Evolutionary conservation across 202 grass and related monocot genomes (phyloP).

Genomic region (Eragrostis tef): DNA sequence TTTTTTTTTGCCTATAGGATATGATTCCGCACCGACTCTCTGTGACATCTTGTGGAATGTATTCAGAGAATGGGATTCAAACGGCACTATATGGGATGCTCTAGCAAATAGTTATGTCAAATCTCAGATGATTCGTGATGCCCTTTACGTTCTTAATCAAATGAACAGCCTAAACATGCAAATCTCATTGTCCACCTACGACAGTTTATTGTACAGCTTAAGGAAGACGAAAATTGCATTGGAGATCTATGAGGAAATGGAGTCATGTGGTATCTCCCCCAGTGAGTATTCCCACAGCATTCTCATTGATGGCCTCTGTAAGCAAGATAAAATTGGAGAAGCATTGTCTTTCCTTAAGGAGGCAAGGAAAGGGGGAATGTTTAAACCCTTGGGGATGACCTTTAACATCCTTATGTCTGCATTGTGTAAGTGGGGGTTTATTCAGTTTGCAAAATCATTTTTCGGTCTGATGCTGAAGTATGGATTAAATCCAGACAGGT

Average conservation of each 20-base stretch:
- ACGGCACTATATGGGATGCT: conserved; percentile 65
- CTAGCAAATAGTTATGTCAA: conserved; percentile 74
- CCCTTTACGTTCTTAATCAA: conserved; percentile 73
- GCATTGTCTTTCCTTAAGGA: conserved; percentile 75
- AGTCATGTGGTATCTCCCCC: conserved; percentile 57
- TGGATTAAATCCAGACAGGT: conserved; percentile 62
- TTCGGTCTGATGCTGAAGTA: conserved; percentile 82
- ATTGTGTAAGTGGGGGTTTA: conserved; percentile 58
- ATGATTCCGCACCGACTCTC: conserved; percentile 55
- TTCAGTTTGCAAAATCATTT: conserved; percentile 73
- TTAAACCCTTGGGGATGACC: conserved; percentile 64
- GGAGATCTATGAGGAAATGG: conserved; percentile 71
- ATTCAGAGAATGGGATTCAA: conserved; percentile 60
- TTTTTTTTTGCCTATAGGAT: no score
- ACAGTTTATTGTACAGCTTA: conserved; percentile 65
- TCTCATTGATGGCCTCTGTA: conserved; percentile 81
- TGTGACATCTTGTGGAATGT: conserved; percentile 60
- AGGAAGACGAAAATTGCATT: conserved; percentile 58
- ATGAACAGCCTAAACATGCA: conserved; percentile 79
- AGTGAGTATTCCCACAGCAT: conserved; percentile 65
- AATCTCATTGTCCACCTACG: conserved; percentile 69
- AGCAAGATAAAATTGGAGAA: conserved; percentile 69
- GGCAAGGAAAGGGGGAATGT: conserved; percentile 52
- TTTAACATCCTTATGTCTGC: conserved; percentile 75
- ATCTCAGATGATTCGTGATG: conserved; percentile 70